Evolutionary conservation across 768 basidiomycete species (phyloP), one percentile per base, ranked within the genome.

Genomic region (Termitomyces titanicus): DNA sequence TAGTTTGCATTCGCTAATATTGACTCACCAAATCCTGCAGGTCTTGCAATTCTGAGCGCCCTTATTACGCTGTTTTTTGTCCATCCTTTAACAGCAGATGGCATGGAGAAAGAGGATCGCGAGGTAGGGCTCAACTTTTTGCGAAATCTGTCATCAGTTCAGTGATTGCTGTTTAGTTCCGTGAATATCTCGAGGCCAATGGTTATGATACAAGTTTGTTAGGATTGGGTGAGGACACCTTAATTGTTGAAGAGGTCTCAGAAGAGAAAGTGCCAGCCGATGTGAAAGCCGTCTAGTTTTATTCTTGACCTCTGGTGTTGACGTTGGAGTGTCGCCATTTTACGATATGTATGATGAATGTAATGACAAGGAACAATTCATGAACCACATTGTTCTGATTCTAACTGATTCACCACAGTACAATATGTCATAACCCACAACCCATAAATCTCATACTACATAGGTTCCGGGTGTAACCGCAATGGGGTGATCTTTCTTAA

Each of bases 181-280:
- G 90, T 52, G 79, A 79, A 60, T 95, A 95, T 67, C 79, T 97
- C 53, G 85, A 84, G 63, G 79, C 72, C 11, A 69, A 93, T 64
- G 92, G 92, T 9, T 95, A 84, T 64, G 92, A 95, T 66, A 87
- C 85, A 31, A 76, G 80, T 8, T 73, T 72, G 46, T 88, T 93
- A 88, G 92, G 91, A 52, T 69, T 83, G 13, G 65, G 50, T 11
- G 70, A 64, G 35, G 59, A 61, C 6, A 57, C 47, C 40, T n/a
- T 55, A 37, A 24, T n/a, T 7, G 33, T 66, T 64, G 25, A 68
- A 66, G 47, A 59, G 31, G n/a, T 64, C 1, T 62, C 62, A 31
- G 60, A 59, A 5, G 61, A 64, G 40, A 64, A 67, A 24, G 63
- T 64, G 42, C 42, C 33, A 1, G 61, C 52, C 18, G 56, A 59